Evolutionary conservation across 2,329 filamentous ascomycete species (phyloP).

Genomic region (Sclerotinia subarctica): DNA sequence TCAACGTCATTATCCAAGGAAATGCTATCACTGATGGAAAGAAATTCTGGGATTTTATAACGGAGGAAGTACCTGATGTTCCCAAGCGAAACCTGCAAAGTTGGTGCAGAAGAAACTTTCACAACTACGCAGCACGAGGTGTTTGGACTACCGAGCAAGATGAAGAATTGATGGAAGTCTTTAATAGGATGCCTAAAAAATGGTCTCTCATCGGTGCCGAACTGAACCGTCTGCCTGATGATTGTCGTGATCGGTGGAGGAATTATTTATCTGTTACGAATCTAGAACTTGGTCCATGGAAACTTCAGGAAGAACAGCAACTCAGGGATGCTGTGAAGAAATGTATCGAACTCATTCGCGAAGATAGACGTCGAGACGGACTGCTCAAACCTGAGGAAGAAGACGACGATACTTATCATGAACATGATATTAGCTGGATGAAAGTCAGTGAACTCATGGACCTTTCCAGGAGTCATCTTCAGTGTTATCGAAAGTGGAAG

Average conservation of each 20-base stretch:
- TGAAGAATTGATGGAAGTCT: constrained; percentile 48
- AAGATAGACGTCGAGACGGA: constrained; percentile 33
- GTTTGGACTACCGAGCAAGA: constrained; percentile 60
- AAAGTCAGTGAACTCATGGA: constrained; percentile 61
- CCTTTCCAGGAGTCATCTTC: constrained; percentile 59
- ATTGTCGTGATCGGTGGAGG: constrained; percentile 67
- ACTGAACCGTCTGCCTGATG: constrained; percentile 62
- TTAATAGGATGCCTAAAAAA: constrained; percentile 47
- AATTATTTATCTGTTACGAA: constrained; percentile 61
- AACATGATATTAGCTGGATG: constrained; percentile 62
- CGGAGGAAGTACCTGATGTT: constrained; percentile 48
- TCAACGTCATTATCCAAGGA: constrained; percentile 48
- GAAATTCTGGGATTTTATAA: constrained; percentile 51
- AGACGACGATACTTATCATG: constrained; percentile 39
- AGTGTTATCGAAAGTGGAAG: constrained; percentile 68
- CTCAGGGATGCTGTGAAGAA: constrained; percentile 48
- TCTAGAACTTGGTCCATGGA: constrained; percentile 55
- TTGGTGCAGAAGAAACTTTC: constrained; percentile 59
- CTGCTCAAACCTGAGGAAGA: constrained; percentile 35
- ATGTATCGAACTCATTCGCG: constrained; percentile 49
- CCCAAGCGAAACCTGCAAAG: constrained; percentile 54
- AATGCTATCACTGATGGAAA: constrained; percentile 33
- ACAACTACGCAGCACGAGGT: constrained; percentile 61
- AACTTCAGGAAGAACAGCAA: constrained; percentile 52
- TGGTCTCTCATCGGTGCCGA: constrained; percentile 62